phyloP scores from a whole-genome alignment of 768 basidiomycete species.

The Lentinula sp. region DNA sequence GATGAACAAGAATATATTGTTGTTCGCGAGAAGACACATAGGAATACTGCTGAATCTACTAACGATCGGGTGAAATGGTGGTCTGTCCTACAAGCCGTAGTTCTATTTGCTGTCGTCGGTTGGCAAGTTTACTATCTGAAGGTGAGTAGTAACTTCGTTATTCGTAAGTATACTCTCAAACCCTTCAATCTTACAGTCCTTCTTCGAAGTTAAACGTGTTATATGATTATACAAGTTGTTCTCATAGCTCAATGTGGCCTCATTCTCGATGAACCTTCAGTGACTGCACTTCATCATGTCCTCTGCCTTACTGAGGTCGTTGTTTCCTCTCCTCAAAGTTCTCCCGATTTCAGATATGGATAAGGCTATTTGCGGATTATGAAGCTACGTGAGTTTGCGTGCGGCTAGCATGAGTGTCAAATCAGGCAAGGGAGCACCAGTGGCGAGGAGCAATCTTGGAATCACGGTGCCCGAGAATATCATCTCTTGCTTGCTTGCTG shows the following conservation, averaged over 20 bases:
- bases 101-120: slow-evolving; percentile 84
- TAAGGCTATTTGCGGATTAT: no score
- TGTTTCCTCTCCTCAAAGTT: no score
- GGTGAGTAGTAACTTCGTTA: slow-evolving; percentile 32
- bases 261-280: no score
- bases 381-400: no score
- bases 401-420: no score
- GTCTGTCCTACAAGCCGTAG: slow-evolving; percentile 86
- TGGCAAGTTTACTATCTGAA: slow-evolving; percentile 99
- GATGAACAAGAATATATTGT: slow-evolving; percentile 99
- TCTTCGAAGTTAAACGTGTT: slow-evolving; percentile 90
- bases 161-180: slow-evolving; percentile 6
- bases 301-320: no score
- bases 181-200: slow-evolving; percentile 41
- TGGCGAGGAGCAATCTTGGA: no score
- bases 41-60: slow-evolving; percentile 91
- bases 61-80: slow-evolving; percentile 99
- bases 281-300: no score
- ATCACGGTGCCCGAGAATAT: no score
- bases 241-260: not conserved
- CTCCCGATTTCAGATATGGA: no score
- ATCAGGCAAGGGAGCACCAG: no score
- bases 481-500: no score
- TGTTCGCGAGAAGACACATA: slow-evolving; percentile 85
- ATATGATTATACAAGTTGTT: slow-evolving; percentile 34